Base-by-base conservation (phyloP, 2,329 filamentous ascomycete species). In the Onygenales sp. region DNA sequence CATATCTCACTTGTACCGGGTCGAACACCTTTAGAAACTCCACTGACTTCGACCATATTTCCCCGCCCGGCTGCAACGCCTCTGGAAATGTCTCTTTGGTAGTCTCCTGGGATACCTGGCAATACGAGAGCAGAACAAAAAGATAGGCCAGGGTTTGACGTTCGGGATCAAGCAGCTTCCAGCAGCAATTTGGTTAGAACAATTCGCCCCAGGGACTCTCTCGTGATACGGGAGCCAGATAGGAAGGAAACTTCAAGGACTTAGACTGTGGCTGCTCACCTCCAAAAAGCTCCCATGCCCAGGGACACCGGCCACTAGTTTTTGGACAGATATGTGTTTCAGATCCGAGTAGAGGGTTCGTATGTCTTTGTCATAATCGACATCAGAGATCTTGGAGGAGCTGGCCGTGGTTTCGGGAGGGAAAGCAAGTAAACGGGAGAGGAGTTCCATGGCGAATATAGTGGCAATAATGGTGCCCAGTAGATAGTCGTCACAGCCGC, bases 141-240 rank as follows among this genome's bases (percentile, higher is more conserved):
- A 82, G 68, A 65, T 84, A 86, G 7, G 79, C 72, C 56, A 85
- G 73, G 14, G 79, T 78, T 63, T 86, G 81, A 40, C 74, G 65
- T 6, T 75, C 66, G 17, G 84, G 82, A 59, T 84, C 74, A 54
- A 84, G 59, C 7, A 45, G 14, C 50, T 52, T 42, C n/a, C 13
- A 13, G 7, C 17, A 27, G 9, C 5, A 45, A 45, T 36, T 14
- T 31, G n/a, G 37, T 44, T 36, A 52, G 50, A 27, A 27, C 21
- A 27, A 27, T 17, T 17, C 17, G 17, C 17, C 17, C 17, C 17
- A 17, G 17, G 17, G 17, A 17, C 17, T 17, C 17, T 17, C 17
- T 17, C 17, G 17, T 17, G 17, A 17, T 17, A 17, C 17, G 17
- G 17, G 21, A 27, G 21, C 3, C 21, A 4, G 21, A 27, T 10